phyloP scores from a whole-genome alignment of 371 early-diverging fungal genomes.

The Circinella umbellata region DNA sequence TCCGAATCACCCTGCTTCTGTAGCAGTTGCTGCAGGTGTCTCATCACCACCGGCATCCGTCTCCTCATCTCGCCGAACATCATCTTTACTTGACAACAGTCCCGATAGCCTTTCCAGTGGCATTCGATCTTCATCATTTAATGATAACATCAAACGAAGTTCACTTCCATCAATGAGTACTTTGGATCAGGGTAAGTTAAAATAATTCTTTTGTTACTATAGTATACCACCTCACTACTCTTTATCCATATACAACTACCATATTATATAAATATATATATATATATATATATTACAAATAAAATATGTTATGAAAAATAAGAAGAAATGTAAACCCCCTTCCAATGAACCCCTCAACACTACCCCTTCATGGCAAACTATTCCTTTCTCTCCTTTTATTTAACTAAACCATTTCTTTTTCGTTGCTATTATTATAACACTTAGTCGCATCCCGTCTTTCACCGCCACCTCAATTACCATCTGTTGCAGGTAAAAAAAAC shows the following conservation, averaged over 20 bases:
- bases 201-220: neutral
- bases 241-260: too few species aligned
- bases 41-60: neutral
- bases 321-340: too few species aligned
- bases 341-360: too few species aligned
- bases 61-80: neutral
- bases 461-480: neutral
- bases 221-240: too few species aligned
- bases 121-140: conserved; percentile 5
- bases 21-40: conserved; percentile 5
- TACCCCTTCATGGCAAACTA: neutral
- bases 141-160: conserved; percentile 1
- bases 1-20: conserved; percentile 2
- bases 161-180: conserved; percentile 14
- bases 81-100: neutral
- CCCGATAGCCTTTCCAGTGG: conserved; percentile 1
- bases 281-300: too few species aligned
- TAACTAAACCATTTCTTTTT: neutral
- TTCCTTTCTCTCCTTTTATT: neutral
- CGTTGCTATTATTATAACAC: neutral
- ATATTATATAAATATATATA: too few species aligned
- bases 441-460: conserved; percentile 8
- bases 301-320: too few species aligned
- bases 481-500: neutral
- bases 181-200: neutral